Base-by-base conservation (phyloP, 1,284 basidiomycete species). In the Microbotryum violaceum region DNA sequence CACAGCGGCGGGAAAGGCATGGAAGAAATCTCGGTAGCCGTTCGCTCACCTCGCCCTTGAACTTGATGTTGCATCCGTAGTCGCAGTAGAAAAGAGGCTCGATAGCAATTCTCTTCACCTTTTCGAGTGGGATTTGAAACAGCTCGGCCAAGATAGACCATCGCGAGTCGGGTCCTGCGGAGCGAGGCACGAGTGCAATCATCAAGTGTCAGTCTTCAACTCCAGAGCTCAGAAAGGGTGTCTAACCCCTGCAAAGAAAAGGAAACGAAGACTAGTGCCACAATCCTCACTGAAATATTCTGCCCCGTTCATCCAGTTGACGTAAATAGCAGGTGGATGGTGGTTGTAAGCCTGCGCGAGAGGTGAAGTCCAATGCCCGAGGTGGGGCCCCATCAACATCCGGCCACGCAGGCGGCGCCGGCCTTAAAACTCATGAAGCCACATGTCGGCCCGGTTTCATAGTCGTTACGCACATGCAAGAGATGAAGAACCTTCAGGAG, bases 11-110 rank as follows among this genome's bases (percentile, higher is more conserved):
- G 37, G 12, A 42, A 18, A 6, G 6, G 53, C 4, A 25, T 2
- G 25, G 23, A 21, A 14, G 44, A n/a, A 9, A 44, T 1, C 23
- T 44, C n/a, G 31, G 44, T 37, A 18, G 14, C 14, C 37, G 4
- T 16, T 42, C 37, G 16, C 37, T 42, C 37, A 42, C 37, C 16
- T 18, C 23, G 29, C 66, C 67, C 37, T 60, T 57, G 60, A 68
- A 68, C 25, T 54, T 57, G 55, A 66, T 67, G 56, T 65, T 64
- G 21, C 45, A 57, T 9, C 67, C 67, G 18, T 68, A 71, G 63
- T 69, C 68, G 53, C 62, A 63, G 33, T 50, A 68, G 49, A 71
- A 64, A 4, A 65, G 70, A 16, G 70, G 70, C 58, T 71, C 70
- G 60, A 71, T 70, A 10, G 56, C 52, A 42, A 70, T 53, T 33